A percentile compares a stretch with the other conserved stretches of the same genome.
Conservation (phyloP, 1,284 basidiomycete species). For the Ustilago curta region DNA sequence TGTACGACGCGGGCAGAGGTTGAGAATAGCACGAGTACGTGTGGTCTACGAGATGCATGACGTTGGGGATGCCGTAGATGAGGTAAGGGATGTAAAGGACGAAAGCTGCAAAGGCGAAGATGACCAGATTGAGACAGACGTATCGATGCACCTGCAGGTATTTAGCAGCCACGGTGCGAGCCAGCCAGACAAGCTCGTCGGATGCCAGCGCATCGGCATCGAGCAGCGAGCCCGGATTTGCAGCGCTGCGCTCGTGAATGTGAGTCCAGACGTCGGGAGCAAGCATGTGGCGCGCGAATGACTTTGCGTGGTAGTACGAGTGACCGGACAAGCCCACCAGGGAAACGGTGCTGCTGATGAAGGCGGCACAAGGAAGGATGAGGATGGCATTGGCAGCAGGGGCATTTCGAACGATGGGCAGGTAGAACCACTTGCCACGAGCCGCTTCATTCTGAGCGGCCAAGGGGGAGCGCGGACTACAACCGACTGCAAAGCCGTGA, state of each 20-base stretch:
- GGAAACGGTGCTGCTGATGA: constrained; percentile 8
- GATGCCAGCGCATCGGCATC: constrained; percentile 4
- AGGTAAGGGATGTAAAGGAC: neutral
- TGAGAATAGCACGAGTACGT: constrained; percentile 5
- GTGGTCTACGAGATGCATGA: constrained; percentile 17
- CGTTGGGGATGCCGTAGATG: constrained; percentile 19
- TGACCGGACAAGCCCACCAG: constrained; percentile 4
- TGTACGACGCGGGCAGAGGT: constrained; percentile 8
- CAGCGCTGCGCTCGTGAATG: neutral
- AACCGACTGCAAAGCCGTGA: constrained; percentile 23
- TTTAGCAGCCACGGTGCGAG: constrained; percentile 7
- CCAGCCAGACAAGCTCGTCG: constrained; percentile 24
- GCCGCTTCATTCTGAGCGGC: neutral
- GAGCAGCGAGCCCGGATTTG: neutral
- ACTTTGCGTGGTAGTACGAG: constrained; percentile 14
- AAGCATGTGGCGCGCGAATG: neutral
- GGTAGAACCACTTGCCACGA: constrained; percentile 9
- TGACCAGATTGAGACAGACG: constrained; percentile 10
- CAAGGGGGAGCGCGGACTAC: constrained; percentile 22
- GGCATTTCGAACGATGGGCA: constrained; percentile 9
- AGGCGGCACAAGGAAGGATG: constrained; percentile 13
- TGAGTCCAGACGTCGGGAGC: neutral
- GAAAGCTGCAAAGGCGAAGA: constrained; percentile 10
- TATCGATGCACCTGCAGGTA: constrained; percentile 13
- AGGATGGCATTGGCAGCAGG: constrained; percentile 8